phyloP scores from a whole-genome alignment of 208 protist genomes.

The Crithidia brevicula region DNA sequence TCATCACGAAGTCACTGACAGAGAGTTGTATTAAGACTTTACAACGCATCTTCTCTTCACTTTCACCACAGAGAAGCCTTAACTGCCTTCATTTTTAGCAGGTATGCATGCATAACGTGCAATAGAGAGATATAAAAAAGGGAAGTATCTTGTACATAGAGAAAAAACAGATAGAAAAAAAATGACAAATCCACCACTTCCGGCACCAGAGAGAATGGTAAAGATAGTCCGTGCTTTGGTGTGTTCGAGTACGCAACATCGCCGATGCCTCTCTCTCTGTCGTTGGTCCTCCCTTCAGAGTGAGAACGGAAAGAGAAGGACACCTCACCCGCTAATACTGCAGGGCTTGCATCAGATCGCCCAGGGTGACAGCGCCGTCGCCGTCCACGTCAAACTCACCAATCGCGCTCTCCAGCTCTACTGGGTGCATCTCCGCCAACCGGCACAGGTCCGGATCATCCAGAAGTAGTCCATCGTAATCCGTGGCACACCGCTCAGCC shows the following conservation, averaged over 20 bases:
- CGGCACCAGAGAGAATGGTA: too few species aligned
- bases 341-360: slow-evolving; percentile 53
- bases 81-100: too few species aligned
- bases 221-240: too few species aligned
- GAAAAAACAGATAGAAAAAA: slow-evolving; percentile 9
- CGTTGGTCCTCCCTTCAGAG: too few species aligned
- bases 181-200: not conserved
- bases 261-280: too few species aligned
- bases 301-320: not conserved
- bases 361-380: slow-evolving; percentile 64
- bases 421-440: slow-evolving; percentile 57
- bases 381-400: slow-evolving; percentile 70
- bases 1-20: too few species aligned
- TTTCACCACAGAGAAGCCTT: too few species aligned
- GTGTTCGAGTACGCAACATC: too few species aligned
- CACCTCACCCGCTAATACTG: slow-evolving; percentile 6
- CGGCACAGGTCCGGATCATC: slow-evolving; percentile 47
- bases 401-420: slow-evolving; percentile 52
- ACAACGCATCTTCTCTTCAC: too few species aligned
- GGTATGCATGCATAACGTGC: too few species aligned
- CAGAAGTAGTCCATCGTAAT: slow-evolving; percentile 39
- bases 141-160: slow-evolving; percentile 9
- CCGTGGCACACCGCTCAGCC: slow-evolving; percentile 33
- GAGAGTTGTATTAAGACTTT: too few species aligned
- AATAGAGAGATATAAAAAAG: not conserved